These are phyloP conservation scores for Sclerotinia sclerotiorum DNA, from an alignment of 2,329 filamentous ascomycete genomes.

Conservation along the genomic window DNA sequence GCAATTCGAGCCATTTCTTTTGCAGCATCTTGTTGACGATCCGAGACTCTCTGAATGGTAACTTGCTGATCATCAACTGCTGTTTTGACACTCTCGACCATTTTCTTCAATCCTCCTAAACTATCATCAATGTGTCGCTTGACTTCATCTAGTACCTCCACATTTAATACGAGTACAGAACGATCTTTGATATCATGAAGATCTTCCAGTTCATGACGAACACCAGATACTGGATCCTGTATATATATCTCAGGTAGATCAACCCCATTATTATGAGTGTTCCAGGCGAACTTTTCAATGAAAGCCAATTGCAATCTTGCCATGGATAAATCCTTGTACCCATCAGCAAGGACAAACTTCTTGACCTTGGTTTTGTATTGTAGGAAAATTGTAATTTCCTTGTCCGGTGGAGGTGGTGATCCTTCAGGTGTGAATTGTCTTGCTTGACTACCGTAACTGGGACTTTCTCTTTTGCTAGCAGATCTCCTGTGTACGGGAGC, in stretches of 20 bases:
- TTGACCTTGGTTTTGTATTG: conserved; percentile 98
- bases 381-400: conserved; percentile 89
- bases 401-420: conserved; percentile 68
- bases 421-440: conserved; percentile 58
- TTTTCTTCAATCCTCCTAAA: conserved; percentile 71
- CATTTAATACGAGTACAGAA: conserved; percentile 89
- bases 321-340: conserved; percentile 79
- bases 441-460: conserved; percentile 42
- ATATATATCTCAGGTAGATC: conserved; percentile 98
- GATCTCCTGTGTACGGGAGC: conserved; percentile 27
- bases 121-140: conserved; percentile 96
- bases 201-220: conserved; percentile 96
- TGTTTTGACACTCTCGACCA: conserved; percentile 84
- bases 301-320: conserved; percentile 90
- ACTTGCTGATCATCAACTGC: conserved; percentile 80
- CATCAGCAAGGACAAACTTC: conserved; percentile 87
- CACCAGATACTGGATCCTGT: conserved; percentile 90
- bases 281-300: conserved; percentile 99
- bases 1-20: conserved; percentile 71
- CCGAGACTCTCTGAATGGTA: conserved; percentile 81
- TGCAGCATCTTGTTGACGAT: conserved; percentile 84
- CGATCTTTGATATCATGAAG: conserved; percentile 90
- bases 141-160: conserved; percentile 91
- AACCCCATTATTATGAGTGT: conserved; percentile 87
- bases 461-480: conserved; percentile 18